These are phyloP conservation scores for Cyberlindnera petersonii DNA, from an alignment of 805 yeast genomes.

Conservation along the genomic window DNA sequence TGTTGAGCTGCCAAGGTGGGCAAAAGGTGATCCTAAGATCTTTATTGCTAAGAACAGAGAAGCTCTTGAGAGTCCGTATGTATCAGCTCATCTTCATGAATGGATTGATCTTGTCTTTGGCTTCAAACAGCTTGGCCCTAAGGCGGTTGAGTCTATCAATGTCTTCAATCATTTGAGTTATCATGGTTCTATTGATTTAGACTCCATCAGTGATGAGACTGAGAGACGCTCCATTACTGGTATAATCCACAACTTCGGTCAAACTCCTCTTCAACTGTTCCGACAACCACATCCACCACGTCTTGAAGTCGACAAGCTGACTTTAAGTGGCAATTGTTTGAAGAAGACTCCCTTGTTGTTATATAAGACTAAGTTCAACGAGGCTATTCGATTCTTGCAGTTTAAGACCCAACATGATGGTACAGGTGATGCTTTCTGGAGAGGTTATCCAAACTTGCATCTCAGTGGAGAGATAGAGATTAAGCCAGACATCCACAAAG, in stretches of 20 bases:
- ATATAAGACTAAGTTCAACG: constrained; percentile 39
- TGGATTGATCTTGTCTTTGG: constrained; percentile 92
- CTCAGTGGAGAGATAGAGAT: constrained; percentile 27
- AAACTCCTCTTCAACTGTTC: constrained; percentile 76
- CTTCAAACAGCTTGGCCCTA: constrained; percentile 66
- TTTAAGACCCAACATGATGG: constrained; percentile 37
- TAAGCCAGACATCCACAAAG: constrained; percentile 20
- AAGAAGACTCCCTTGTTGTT: constrained; percentile 36
- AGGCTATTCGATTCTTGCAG: constrained; percentile 43
- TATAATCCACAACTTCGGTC: constrained; percentile 88
- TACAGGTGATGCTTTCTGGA: constrained; percentile 40
- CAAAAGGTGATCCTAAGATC: constrained; percentile 66
- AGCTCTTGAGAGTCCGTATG: constrained; percentile 81
- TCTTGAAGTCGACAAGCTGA: constrained; percentile 37
- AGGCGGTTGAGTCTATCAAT: constrained; percentile 62
- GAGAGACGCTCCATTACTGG: constrained; percentile 78
- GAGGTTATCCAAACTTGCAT: constrained; percentile 39
- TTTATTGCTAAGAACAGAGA: constrained; percentile 74
- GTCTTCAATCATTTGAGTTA: constrained; percentile 84
- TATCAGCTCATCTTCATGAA: constrained; percentile 65
- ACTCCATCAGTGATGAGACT: constrained; percentile 63
- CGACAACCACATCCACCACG: constrained; percentile 59
- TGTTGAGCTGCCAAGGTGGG: constrained; percentile 82
- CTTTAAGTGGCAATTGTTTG: constrained; percentile 31
- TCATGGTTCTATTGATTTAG: constrained; percentile 78